Percentiles rank a stretch among this genome's conserved stretches.
Conservation (phyloP, 2,329 filamentous ascomycete species). For the Fonsecaea multimorphosa region DNA sequence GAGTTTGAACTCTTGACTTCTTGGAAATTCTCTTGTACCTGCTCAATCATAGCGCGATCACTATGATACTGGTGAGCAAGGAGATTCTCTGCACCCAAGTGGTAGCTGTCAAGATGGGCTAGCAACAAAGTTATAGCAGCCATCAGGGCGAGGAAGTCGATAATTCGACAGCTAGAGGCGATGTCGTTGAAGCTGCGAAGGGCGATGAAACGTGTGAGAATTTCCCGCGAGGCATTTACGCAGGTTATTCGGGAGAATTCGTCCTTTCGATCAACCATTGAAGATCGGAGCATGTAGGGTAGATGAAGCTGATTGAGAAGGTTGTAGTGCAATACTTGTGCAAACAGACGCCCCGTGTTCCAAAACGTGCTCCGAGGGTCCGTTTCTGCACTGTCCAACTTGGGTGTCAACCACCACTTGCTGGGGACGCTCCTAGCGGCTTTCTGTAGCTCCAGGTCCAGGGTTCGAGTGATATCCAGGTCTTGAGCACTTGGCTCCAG, state of each 20-base stretch:
- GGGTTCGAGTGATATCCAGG: conserved; percentile 54
- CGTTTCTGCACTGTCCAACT: conserved; percentile 23
- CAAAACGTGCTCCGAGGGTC: conserved; percentile 37
- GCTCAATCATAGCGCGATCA: conserved; percentile 52
- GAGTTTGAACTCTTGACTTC: conserved; percentile 40
- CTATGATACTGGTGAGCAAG: conserved; percentile 49
- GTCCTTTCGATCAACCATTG: conserved; percentile 44
- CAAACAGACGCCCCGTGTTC: conserved; percentile 49
- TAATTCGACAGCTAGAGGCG: conserved; percentile 39
- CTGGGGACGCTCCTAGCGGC: conserved; percentile 51
- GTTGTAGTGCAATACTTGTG: conserved; percentile 60
- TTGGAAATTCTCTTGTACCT: conserved; percentile 47
- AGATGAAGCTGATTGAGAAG: conserved; percentile 62
- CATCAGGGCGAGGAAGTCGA: conserved; percentile 42
- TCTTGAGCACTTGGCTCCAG: conserved; percentile 42
- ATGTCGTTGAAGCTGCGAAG: conserved; percentile 29
- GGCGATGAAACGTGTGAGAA: conserved; percentile 46
- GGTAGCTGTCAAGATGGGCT: conserved; percentile 41
- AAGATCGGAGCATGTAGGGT: conserved; percentile 58
- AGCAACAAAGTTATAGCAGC: conserved; percentile 37
- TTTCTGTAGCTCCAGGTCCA: conserved; percentile 53
- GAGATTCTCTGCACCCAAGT: conserved; percentile 35
- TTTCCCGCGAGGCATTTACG: conserved; percentile 58
- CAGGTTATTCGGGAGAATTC: conserved; percentile 59
- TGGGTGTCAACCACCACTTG: conserved; percentile 57